Evolutionary conservation across 2,329 filamentous ascomycete genomes (phyloP).

Genomic region (Fusarium redolens): DNA sequence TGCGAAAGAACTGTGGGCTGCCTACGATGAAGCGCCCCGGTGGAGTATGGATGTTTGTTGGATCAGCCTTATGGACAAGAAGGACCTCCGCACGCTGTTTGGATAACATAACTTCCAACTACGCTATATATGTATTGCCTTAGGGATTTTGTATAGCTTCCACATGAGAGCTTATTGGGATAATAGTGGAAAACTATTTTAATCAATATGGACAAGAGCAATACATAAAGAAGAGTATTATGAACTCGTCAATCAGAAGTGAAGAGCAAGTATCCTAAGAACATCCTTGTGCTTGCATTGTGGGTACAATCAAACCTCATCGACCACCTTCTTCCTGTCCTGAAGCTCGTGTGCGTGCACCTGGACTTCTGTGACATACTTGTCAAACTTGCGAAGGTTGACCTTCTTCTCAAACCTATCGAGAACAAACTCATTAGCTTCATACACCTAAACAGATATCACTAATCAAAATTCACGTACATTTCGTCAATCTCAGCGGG

Average conservation of each 20-base stretch:
- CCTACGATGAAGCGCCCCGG: not conserved
- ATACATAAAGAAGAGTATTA: too few species aligned
- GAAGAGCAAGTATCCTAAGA: rapidly evolving
- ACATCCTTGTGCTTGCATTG: rapidly evolving
- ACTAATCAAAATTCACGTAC: not conserved
- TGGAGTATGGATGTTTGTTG: not conserved
- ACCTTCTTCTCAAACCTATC: not conserved
- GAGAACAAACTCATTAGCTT: not conserved
- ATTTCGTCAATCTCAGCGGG: not conserved
- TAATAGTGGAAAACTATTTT: too few species aligned
- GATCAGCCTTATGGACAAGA: not conserved
- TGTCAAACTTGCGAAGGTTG: not conserved
- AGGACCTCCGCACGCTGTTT: not conserved
- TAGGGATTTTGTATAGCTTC: too few species aligned
- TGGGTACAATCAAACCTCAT: not conserved
- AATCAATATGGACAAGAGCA: too few species aligned
- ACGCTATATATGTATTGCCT: too few species aligned
- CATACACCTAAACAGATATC: rapidly evolving
- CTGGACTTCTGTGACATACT: not conserved
- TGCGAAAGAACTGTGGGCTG: not conserved
- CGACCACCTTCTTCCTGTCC: not conserved
- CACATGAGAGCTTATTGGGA: too few species aligned
- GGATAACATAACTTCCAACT: not conserved
- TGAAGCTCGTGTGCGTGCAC: not conserved
- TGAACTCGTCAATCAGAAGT: rapidly evolving